Base-by-base conservation (phyloP, 192 early-diverging fungal species). In the Geranomyces michiganensis region DNA sequence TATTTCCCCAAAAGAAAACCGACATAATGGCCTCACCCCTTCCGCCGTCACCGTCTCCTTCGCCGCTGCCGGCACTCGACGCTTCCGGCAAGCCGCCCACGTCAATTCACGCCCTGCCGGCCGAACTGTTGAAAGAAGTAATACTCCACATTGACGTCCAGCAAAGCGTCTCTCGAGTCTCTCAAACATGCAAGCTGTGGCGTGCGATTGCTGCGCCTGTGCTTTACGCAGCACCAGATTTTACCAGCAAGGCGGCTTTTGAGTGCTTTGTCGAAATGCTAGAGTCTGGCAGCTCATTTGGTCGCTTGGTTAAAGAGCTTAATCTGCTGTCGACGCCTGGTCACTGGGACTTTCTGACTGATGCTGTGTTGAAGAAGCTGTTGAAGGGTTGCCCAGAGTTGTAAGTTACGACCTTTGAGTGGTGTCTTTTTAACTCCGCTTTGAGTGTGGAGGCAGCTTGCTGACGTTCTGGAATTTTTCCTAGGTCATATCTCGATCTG, bases 341-440 rank as follows among this genome's bases (percentile, higher is more conserved):
- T 15, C 59, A 59, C 6, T 72, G 70, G 70, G 46, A 64, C 5
- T 51, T 64, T 29, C 27, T 72, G 30, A 59, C 45, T 15, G 31
- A 51, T 43, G 30, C 36, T 21, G 46, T 27, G 6, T 21, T 72
- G 15, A 30, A 46, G 15, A 17, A 17, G 26, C 29, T 72, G 44
- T 9, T n/a, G 17, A 32, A 72, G 30, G 62, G 17, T 9, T 72
- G 70, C 49, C 70, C 70, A 22, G n/a, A 70, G 14, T 9, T 72
- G 62, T 72, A 46, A 62, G 61, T 26, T 7, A 53, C 36, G 36
- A 9, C 51, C 19, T n/a, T 17, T 26, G 17, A 53, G 15, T 32
- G 32, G 62, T 8, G n/a, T 22, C 10, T 13, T 46, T 12, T 47
- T 29, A 0, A 14, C 13, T 41, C 36, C 47, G 61, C 45, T 59